Evolutionary conservation across 2,329 filamentous ascomycete genomes (phyloP).

Genomic region (Microcera coccophila): DNA sequence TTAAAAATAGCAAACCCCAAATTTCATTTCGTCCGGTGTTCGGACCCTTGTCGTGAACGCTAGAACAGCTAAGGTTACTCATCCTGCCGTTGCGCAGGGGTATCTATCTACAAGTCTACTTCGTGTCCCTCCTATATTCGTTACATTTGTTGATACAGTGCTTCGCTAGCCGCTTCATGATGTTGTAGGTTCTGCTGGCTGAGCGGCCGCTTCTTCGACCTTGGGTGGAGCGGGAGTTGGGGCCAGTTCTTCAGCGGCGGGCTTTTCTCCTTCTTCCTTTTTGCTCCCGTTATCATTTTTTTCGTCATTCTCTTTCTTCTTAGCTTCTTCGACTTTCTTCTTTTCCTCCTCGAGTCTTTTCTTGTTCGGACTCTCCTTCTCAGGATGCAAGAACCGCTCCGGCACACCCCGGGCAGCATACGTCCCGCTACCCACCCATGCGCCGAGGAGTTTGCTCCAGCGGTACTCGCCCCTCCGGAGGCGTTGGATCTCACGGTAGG

Average conservation of each 20-base stretch:
- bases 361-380: slow-evolving; percentile 25
- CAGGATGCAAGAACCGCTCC: slow-evolving; percentile 60
- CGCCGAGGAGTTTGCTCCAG: slow-evolving; percentile 78
- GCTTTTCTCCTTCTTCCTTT: slow-evolving; percentile 9
- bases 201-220: slow-evolving; percentile 6
- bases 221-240: slow-evolving; percentile 3
- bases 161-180: not conserved
- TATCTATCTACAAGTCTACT: not conserved
- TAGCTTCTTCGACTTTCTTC: slow-evolving; percentile 10
- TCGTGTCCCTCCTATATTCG: not conserved
- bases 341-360: slow-evolving; percentile 15
- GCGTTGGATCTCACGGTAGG: slow-evolving; percentile 77
- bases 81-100: not conserved
- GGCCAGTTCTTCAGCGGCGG: not conserved
- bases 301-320: slow-evolving; percentile 11
- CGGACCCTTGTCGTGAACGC: too few relatives aligned
- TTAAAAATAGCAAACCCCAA: too few relatives aligned
- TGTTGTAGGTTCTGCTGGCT: not conserved
- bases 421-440: slow-evolving; percentile 70
- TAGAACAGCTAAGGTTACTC: not conserved
- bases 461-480: slow-evolving; percentile 69
- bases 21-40: too few relatives aligned
- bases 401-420: slow-evolving; percentile 73
- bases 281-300: slow-evolving; percentile 14
- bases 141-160: not conserved